Evolutionary conservation across 2,329 filamentous ascomycete genomes (phyloP).

Genomic region (Pseudocercospora vitis): DNA sequence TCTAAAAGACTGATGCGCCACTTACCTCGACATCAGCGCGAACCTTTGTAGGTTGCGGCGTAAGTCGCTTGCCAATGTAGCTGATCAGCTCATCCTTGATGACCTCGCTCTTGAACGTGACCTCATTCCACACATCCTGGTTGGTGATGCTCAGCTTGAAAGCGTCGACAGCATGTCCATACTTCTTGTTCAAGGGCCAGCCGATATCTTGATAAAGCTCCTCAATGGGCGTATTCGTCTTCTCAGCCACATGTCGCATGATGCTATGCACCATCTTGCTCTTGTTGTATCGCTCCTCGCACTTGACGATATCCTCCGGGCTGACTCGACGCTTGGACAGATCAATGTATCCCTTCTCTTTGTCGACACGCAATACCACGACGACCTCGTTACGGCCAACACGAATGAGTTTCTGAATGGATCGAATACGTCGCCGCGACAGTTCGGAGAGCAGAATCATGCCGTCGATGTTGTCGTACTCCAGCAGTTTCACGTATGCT

Average conservation of each 20-base stretch:
- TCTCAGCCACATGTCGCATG: conserved; percentile 97
- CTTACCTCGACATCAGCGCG: conserved; percentile 86
- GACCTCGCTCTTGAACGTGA: conserved; percentile 79
- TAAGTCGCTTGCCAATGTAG: conserved; percentile 96
- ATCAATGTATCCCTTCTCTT: conserved; percentile 99
- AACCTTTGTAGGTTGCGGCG: conserved; percentile 97
- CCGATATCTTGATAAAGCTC: conserved; percentile 89
- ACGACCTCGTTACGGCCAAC: conserved; percentile 98
- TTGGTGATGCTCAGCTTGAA: conserved; percentile 99
- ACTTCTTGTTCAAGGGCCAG: conserved; percentile 98
- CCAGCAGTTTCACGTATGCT: conserved; percentile 97
- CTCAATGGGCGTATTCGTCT: conserved; percentile 92
- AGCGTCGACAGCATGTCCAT: conserved; percentile 91
- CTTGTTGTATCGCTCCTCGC: conserved; percentile 99
- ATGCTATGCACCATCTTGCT: conserved; percentile 99
- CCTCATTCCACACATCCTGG: conserved; percentile 92
- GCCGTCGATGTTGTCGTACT: conserved; percentile 99
- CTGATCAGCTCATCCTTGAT: conserved; percentile 87
- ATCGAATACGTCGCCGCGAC: conserved; percentile 95
- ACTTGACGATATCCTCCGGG: conserved; percentile 95
- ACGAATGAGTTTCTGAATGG: conserved; percentile 97
- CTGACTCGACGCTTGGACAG: conserved; percentile 97
- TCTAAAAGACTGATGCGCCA: too few relatives aligned
- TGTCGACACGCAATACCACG: conserved; percentile 96
- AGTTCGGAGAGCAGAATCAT: conserved; percentile 99